Percentiles rank a stretch among this genome's conserved stretches.
These are phyloP conservation scores for Ceratocystis ficicola DNA, from an alignment of 2,329 filamentous ascomycete genomes.

Conservation along the genomic window DNA sequence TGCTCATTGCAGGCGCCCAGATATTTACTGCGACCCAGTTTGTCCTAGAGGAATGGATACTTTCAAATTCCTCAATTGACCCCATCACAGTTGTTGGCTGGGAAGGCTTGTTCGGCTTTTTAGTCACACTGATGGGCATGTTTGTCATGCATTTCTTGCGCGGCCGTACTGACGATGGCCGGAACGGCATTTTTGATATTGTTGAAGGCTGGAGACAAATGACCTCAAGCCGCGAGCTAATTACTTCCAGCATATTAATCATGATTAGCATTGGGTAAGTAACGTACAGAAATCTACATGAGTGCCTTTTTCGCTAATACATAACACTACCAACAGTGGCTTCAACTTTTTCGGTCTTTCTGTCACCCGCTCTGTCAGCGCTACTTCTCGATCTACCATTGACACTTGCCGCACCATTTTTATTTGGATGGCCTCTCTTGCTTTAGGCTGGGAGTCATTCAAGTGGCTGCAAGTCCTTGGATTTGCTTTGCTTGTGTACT, in stretches of 20 bases:
- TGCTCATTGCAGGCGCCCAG: constrained; percentile 86
- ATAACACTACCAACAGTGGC: constrained; percentile 43
- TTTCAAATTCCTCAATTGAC: constrained; percentile 53
- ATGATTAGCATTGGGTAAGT: constrained; percentile 92
- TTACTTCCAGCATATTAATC: constrained; percentile 70
- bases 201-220: constrained; percentile 75
- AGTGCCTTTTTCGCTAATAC: constrained; percentile 23
- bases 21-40: constrained; percentile 97
- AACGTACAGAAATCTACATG: background rate
- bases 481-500: constrained; percentile 83
- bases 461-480: constrained; percentile 91
- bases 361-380: constrained; percentile 78
- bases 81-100: constrained; percentile 88
- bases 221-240: constrained; percentile 55
- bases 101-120: constrained; percentile 88
- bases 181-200: constrained; percentile 80
- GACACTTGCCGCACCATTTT: constrained; percentile 96
- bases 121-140: constrained; percentile 67
- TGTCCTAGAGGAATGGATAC: constrained; percentile 86
- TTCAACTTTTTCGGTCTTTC: constrained; percentile 99
- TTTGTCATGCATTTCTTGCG: constrained; percentile 64
- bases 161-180: constrained; percentile 61
- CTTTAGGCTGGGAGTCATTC: constrained; percentile 91
- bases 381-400: constrained; percentile 88
- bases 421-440: constrained; percentile 92